A percentile compares a stretch with the other conserved stretches of the same genome.
These are phyloP conservation scores for Eragrostis tef DNA, from an alignment of 202 grass and related monocot genomes.

Conservation along the genomic window DNA sequence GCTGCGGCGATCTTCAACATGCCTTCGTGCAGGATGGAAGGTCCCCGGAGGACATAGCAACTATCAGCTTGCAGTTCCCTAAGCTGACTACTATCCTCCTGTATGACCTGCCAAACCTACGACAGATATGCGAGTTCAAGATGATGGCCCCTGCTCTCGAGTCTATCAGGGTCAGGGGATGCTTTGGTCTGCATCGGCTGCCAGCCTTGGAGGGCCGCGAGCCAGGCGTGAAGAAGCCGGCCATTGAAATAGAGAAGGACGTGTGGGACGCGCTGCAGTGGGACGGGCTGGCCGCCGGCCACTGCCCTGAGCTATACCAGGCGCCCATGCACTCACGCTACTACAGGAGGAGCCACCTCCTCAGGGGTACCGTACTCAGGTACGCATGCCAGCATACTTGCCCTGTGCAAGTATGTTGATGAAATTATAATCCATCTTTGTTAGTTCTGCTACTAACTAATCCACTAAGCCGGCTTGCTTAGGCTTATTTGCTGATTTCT, in stretches of 20 bases:
- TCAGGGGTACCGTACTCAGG: slow-evolving; percentile 20
- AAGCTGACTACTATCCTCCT: slow-evolving; percentile 31
- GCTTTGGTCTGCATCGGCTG: background rate
- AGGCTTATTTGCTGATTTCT: background rate
- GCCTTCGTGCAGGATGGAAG: background rate
- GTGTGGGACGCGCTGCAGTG: slow-evolving; percentile 42
- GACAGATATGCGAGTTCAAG: slow-evolving; percentile 4
- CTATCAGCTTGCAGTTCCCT: background rate
- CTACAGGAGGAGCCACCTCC: slow-evolving; percentile 12
- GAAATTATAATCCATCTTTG: too few species aligned
- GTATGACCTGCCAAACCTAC: slow-evolving; percentile 13
- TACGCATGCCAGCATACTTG: background rate
- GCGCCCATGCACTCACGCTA: background rate
- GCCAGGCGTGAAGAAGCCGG: background rate
- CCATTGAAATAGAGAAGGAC: slow-evolving; percentile 18
- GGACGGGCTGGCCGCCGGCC: background rate
- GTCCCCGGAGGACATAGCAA: accelerated
- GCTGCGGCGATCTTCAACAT: background rate
- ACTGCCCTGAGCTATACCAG: slow-evolving; percentile 21
- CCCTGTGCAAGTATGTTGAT: too few species aligned
- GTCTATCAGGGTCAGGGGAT: slow-evolving; percentile 15
- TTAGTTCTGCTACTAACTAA: background rate
- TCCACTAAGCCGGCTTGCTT: background rate
- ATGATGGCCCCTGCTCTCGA: background rate
- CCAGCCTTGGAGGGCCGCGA: background rate